Evolutionary conservation across 148 eudicot species (phyloP).

Genomic region (Nepenthes gracilis): DNA sequence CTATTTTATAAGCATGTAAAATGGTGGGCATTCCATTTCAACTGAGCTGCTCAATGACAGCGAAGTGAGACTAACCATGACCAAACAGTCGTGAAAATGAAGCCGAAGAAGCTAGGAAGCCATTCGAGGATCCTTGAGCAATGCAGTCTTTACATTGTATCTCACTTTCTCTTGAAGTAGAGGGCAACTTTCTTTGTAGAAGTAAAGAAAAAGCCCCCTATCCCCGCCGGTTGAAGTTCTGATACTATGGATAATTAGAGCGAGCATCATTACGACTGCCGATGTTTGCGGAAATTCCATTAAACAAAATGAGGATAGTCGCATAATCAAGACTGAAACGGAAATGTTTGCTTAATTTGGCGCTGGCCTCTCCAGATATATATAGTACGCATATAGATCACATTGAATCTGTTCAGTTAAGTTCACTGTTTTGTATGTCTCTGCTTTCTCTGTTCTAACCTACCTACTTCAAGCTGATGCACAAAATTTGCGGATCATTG

Average conservation of each 20-base stretch:
- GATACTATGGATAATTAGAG: conserved; percentile 8
- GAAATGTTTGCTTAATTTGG: background rate
- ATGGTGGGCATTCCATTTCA: too few relatives aligned
- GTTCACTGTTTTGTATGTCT: background rate
- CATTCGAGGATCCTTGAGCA: conserved; percentile 38
- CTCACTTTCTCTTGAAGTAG: conserved; percentile 35
- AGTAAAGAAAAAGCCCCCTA: conserved; percentile 18
- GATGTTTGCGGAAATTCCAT: background rate
- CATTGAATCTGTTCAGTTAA: background rate
- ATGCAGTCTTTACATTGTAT: conserved; percentile 35
- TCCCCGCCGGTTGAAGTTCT: conserved; percentile 10
- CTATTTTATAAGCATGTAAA: too few relatives aligned
- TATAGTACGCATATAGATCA: background rate
- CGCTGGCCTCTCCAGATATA: background rate
- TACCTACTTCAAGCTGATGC: background rate
- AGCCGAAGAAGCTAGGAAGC: conserved; percentile 62
- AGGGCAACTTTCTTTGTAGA: conserved; percentile 46
- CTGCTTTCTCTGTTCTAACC: conserved; percentile 5
- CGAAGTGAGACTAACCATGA: conserved; percentile 21
- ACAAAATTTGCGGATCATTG: background rate
- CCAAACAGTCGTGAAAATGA: conserved; percentile 72
- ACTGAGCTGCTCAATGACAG: too few relatives aligned
- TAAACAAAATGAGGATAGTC: background rate
- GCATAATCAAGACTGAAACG: too few relatives aligned
- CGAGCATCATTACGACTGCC: conserved; percentile 2